Conservation (phyloP, 148 eudicot species). For the Selenicereus undatus region DNA sequence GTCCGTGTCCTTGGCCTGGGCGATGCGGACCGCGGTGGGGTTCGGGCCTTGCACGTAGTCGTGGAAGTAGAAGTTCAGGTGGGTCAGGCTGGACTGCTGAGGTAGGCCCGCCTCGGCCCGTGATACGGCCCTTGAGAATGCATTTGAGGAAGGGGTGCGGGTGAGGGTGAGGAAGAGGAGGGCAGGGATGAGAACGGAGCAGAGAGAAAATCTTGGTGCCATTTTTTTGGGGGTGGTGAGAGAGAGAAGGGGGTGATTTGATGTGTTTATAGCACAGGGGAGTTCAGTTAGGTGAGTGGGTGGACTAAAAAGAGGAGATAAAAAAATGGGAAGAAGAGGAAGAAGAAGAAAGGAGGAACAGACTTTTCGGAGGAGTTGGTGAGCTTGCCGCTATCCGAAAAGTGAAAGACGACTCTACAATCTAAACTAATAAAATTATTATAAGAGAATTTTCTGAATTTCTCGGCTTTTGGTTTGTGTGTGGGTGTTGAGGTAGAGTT, state of each 20-base stretch:
- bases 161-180: conserved; percentile 12
- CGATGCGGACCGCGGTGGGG: conserved; percentile 27
- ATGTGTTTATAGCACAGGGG: background rate
- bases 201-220: background rate
- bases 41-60: conserved; percentile 30
- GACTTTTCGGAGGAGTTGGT: conserved; percentile 8
- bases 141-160: background rate
- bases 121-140: conserved; percentile 23
- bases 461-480: too few relatives aligned
- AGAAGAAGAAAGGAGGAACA: background rate
- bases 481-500: too few relatives aligned
- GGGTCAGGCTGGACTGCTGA: conserved; percentile 24
- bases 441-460: background rate
- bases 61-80: conserved; percentile 40
- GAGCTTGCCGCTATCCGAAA: conserved; percentile 9
- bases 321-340: background rate
- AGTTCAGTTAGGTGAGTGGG: conserved; percentile 20
- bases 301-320: conserved; percentile 9
- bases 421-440: background rate
- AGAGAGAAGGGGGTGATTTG: background rate
- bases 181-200: conserved; percentile 2
- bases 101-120: conserved; percentile 28
- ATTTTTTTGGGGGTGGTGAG: conserved; percentile 2
- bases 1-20: conserved; percentile 19
- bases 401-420: background rate